Conservation (phyloP, 306 rosid species). For the Cotoneaster glaucophyllus region DNA sequence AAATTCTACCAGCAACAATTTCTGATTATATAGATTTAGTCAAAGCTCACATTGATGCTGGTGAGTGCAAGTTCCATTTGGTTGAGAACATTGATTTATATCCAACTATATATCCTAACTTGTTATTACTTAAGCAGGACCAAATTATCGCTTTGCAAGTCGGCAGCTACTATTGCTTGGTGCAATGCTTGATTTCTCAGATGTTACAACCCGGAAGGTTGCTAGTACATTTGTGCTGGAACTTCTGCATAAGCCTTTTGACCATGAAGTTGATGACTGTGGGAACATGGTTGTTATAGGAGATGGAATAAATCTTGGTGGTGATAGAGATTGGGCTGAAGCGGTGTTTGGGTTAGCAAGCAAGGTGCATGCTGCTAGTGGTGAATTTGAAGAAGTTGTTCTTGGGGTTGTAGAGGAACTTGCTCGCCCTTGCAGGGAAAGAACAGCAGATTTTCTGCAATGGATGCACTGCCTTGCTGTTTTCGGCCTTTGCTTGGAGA, state of each 20-base stretch:
- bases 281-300: constrained; percentile 79
- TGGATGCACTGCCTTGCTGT: constrained; percentile 92
- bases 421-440: constrained; percentile 84
- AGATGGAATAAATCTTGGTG: constrained; percentile 91
- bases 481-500: constrained; percentile 70
- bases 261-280: constrained; percentile 70
- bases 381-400: constrained; percentile 83
- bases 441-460: constrained; percentile 77
- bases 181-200: constrained; percentile 85
- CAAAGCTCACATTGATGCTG: constrained; percentile 73
- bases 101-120: constrained; percentile 7
- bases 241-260: constrained; percentile 73
- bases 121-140: constrained; percentile 39
- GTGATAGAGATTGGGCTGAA: constrained; percentile 88
- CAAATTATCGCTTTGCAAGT: constrained; percentile 66
- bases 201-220: constrained; percentile 66
- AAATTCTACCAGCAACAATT: constrained; percentile 70
- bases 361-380: constrained; percentile 73
- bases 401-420: constrained; percentile 64
- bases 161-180: constrained; percentile 90
- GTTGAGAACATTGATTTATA: constrained; percentile 6
- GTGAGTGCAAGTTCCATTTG: constrained; percentile 31
- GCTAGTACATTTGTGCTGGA: constrained; percentile 76
- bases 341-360: constrained; percentile 63
- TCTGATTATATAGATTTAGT: constrained; percentile 72